Conservation (phyloP, 164 flowering plant genomes). For the Houttuynia cordata region DNA sequence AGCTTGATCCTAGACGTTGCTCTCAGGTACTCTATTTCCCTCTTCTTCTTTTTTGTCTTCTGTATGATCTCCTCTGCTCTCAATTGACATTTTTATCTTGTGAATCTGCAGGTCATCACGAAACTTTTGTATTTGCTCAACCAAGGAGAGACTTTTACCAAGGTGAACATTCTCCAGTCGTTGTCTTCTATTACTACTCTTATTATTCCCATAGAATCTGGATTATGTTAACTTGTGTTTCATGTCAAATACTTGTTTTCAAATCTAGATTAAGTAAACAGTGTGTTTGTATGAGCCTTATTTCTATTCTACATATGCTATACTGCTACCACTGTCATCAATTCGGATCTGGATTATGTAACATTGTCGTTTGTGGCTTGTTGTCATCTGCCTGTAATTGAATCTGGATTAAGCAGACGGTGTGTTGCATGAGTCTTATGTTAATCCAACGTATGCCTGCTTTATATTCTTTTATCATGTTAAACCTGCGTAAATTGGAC, state of each 20-base stretch:
- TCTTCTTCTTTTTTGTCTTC: neutral
- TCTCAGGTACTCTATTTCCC: conserved; percentile 60
- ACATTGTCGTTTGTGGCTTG: too few species aligned
- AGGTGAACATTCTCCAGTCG: conserved; percentile 30
- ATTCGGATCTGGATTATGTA: too few species aligned
- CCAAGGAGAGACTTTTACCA: conserved; percentile 89
- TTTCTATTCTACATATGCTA: too few species aligned
- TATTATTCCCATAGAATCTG: too few species aligned
- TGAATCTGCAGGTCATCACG: conserved; percentile 63
- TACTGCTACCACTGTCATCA: neutral
- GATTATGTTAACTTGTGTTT: too few species aligned
- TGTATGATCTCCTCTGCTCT: neutral
- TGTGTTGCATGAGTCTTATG: neutral
- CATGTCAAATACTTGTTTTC: too few species aligned
- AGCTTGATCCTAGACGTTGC: conserved; percentile 86
- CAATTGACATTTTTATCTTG: neutral
- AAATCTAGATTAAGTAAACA: too few species aligned
- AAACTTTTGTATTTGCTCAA: conserved; percentile 86
- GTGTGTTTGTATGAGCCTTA: too few species aligned
- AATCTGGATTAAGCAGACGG: too few species aligned
- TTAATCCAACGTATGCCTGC: neutral
- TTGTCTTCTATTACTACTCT: neutral
- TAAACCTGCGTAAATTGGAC: neutral
- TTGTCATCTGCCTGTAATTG: too few species aligned
- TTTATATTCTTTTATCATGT: neutral